Conservation (phyloP, 2,329 filamentous ascomycete genomes). For the Penicillium occitanis region DNA sequence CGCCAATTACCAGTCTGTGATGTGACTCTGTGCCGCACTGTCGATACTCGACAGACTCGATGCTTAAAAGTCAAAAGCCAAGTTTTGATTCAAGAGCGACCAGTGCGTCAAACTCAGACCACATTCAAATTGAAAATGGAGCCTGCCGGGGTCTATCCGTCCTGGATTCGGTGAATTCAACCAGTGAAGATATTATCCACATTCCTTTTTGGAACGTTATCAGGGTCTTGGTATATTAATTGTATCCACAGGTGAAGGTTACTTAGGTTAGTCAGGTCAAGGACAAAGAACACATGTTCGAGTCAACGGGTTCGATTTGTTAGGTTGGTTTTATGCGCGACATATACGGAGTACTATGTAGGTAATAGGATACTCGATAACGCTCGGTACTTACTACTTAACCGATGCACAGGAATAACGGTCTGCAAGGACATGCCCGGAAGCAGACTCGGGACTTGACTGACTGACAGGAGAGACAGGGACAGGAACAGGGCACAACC, state of each 20-base stretch:
- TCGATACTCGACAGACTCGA: not conserved
- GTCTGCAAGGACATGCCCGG: conserved; percentile 6
- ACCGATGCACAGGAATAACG: conserved; percentile 3
- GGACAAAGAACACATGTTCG: not conserved
- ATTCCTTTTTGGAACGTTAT: not conserved
- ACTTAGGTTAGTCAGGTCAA: not conserved
- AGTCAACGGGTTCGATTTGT: not conserved
- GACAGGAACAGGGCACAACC: not conserved
- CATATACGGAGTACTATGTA: not conserved
- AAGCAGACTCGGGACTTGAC: not conserved
- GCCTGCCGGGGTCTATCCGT: not conserved
- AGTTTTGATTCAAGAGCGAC: not conserved
- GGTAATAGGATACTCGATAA: not conserved
- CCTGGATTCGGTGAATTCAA: no score
- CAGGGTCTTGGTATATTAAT: not conserved
- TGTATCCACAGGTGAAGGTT: not conserved
- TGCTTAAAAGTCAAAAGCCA: not conserved
- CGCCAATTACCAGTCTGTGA: not conserved
- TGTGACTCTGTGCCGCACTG: not conserved
- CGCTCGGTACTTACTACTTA: not conserved
- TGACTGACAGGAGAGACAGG: not conserved
- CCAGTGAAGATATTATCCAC: not conserved
- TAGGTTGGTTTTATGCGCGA: not conserved
- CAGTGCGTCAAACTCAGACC: not conserved
- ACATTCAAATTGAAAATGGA: not conserved